Base-by-base conservation (phyloP, 2,329 filamentous ascomycete genomes). In the Penicillium concentricum region DNA sequence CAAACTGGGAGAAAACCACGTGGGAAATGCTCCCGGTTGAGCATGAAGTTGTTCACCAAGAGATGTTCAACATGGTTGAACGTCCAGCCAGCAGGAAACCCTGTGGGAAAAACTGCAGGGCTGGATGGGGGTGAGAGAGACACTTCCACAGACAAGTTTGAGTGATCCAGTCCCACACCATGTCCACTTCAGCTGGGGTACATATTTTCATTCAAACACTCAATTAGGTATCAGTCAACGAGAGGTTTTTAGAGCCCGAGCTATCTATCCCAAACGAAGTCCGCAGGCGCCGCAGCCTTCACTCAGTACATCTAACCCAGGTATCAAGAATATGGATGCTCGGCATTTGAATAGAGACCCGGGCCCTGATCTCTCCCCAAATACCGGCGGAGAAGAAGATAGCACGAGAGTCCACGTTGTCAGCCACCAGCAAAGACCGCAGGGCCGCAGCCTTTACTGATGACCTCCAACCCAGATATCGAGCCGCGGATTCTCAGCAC, bases 121-220 rank as follows among this genome's bases (percentile, higher is more conserved):
- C 43, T 47, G 43, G 43, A 53, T 20, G 10, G 34, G 50, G 43
- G 20, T 47, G 42, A 53, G 43, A 48, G 43, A 53, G 32, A 47
- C 5, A 8, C 24, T 1, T 22, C 13, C 20, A 30, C 16, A 34
- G 28, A 34, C 5, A 9, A 32, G 5, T 16, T 22, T 6, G 18
- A 34, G 22, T 51, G 38, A 34, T 35, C 28, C 38, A 22, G 2
- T 44, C 38, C 38, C 49, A 51, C 28, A 35, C 38, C 38, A 44
- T 15, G 28, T 8, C 9, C 7, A 41, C 20, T 35, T 43, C 28
- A 35, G 28, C 38, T 5, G 28, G 2, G 12, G 15, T 15, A 16
- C 30, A 32, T 3, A 18, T 44, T n/a, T n/a, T 30, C n/a, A 30
- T 50, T 28, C 26, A 20, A 3, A 20, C n/a, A 39, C 39, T 7